Evolutionary conservation across 73 alveolate genomes (phyloP), one percentile per base, ranked within the genome.

Genomic region (Paramecium tetraurelia): DNA sequence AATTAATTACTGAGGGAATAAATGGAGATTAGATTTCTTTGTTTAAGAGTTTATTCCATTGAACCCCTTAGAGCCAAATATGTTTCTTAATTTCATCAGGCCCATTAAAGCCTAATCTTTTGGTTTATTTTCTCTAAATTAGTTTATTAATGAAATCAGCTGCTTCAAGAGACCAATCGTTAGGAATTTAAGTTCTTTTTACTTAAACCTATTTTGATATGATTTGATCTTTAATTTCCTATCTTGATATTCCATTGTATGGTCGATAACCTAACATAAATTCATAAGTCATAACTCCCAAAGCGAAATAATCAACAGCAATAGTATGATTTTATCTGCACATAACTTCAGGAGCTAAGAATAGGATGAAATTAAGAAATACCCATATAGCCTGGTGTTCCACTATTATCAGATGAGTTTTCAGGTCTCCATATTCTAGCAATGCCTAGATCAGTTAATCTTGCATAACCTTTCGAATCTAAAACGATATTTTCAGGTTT

Each of bases 401-500:
- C 99, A 7, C 98, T 93, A 7, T 98, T 97, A 83, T 97, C 99
- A 29, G 93, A 86, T 21, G 85, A 86, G 93, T 97, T 96, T 38
- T 97, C 98, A 83, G 94, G 95, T 57, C 92, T 70, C 93, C 96
- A 95, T 41, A 95, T 85, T 93, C 96, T 96, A 31, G 99, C 96
- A 41, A 97, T 96, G 8, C 99, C 99, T 84, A 97, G 92, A 92
- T 97, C 99, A 70, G 98, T 96, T 24, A 97, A 92, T 87, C 96
- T 95, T 24, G 96, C 90, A 85, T 96, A 97, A 21, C 99, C 93
- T 38, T 68, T 86, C 4, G 36, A 86, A 92, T 98, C 99, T 63
- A 95, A 95, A 21, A 98, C 97, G 29, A 98, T 92, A 89, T 98
- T 98, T 93, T 98, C 99, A 24, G 99, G 99, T 90, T 98, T 98